phyloP scores from a whole-genome alignment of 2,329 filamentous ascomycete genomes.

The Diplocarpon rosae region DNA sequence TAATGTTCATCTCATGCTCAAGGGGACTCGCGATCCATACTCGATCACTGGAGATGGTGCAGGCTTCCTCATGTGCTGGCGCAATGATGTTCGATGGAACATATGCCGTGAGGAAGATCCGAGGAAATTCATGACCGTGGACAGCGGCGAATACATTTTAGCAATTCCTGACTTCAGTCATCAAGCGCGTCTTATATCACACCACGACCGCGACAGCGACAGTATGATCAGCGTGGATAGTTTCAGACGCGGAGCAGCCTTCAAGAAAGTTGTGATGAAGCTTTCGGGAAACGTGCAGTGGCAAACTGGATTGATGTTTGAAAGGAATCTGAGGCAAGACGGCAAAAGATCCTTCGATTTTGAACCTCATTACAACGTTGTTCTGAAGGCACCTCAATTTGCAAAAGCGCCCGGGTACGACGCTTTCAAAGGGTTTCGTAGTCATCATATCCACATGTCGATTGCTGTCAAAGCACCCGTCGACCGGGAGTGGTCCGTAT shows the following conservation, averaged over 20 bases:
- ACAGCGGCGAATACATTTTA: slow-evolving; percentile 89
- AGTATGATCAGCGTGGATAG: slow-evolving; percentile 45
- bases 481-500: slow-evolving; percentile 74
- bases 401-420: slow-evolving; percentile 64
- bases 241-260: slow-evolving; percentile 64
- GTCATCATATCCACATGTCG: slow-evolving; percentile 92
- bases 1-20: slow-evolving; percentile 86
- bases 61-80: slow-evolving; percentile 97
- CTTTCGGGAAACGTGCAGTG: slow-evolving; percentile 92
- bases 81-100: slow-evolving; percentile 81
- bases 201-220: slow-evolving; percentile 41
- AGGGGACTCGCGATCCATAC: slow-evolving; percentile 88
- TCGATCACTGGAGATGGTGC: slow-evolving; percentile 84
- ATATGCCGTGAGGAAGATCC: slow-evolving; percentile 80
- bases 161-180: slow-evolving; percentile 90
- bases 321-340: slow-evolving; percentile 58
- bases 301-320: slow-evolving; percentile 85
- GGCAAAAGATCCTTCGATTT: slow-evolving; percentile 76
- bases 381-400: slow-evolving; percentile 70
- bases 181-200: slow-evolving; percentile 52
- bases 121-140: slow-evolving; percentile 87
- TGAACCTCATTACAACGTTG: slow-evolving; percentile 82
- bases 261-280: slow-evolving; percentile 99
- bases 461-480: slow-evolving; percentile 81
- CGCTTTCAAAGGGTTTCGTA: slow-evolving; percentile 93